phyloP scores from a whole-genome alignment of 257 asterid species.

The Verbena officinalis region DNA sequence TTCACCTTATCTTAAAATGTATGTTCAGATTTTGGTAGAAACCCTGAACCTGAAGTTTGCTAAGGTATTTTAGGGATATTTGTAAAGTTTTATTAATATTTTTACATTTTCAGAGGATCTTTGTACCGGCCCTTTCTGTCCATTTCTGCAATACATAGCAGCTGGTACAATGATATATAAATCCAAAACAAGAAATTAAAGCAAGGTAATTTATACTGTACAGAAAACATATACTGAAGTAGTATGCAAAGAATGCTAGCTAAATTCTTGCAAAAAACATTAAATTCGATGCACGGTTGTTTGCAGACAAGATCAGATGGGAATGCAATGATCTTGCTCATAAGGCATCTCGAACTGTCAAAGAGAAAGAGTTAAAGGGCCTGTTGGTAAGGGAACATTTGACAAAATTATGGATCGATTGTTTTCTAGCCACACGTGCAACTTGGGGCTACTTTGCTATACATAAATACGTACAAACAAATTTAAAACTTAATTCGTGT shows the following conservation, averaged over 20 bases:
- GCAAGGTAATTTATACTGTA: background rate
- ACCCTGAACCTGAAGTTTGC: no score
- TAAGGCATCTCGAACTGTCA: constrained; percentile 21
- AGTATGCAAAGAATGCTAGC: background rate
- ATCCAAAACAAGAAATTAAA: background rate
- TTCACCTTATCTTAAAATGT: background rate
- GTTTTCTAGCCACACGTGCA: constrained; percentile 45
- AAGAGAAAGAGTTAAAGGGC: constrained; percentile 44
- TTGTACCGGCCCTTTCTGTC: no score
- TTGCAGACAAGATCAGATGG: background rate
- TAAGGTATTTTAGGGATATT: no score
- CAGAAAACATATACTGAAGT: background rate
- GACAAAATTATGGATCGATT: background rate
- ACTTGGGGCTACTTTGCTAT: background rate
- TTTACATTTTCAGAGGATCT: no score
- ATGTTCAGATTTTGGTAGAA: no score
- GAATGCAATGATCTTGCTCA: constrained; percentile 2
- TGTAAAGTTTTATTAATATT: no score
- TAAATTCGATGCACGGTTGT: constrained; percentile 22
- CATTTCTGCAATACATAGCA: no score
- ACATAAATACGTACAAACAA: background rate
- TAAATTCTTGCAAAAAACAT: background rate
- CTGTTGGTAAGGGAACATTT: constrained; percentile 64
- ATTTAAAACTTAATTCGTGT: background rate
- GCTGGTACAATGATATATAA: background rate